Evolutionary conservation across 2,329 filamentous ascomycete genomes (phyloP), one percentile per base, ranked within the genome.

Genomic region (Bipolaris cookei): DNA sequence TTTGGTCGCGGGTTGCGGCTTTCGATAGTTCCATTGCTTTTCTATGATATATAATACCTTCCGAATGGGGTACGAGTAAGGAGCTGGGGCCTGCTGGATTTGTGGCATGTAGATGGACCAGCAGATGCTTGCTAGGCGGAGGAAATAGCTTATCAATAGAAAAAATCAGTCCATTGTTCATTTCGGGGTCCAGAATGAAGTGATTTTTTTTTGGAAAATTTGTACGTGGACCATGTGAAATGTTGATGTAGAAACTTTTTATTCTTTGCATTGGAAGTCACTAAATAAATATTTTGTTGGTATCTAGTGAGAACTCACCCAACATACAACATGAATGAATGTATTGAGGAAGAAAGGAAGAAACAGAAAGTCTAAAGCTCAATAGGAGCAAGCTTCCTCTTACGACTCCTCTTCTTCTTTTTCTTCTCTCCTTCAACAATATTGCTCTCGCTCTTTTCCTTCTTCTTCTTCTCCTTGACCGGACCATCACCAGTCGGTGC

Each of bases 401-500:
- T 69, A 23, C 64, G 54, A 47, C 62, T 69, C 52, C 68, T 61
- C 67, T 63, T 67, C 59, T 67, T 67, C 57, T 69, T 70, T 54
- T 62, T 68, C 53, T 66, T 65, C 16, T 64, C 66, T 6, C 66
- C 65, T 16, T 68, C 65, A 3, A 64, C 58, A 20, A 66, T 39
- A 44, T 65, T 64, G 1, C 45, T 25, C 25, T 44, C 58, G 3
- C 55, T 51, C 10, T 28, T 34, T 25, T 34, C n/a, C 30, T 41
- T 23, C 3, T 47, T 20, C 38, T 41, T 23, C 23, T 35, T 34
- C 47, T 34, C 47, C 37, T 37, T 41, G 6, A n/a, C 41, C 13
- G 25, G n/a, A 13, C 39, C 46, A 30, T 23, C 50, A 38, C 42
- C 48, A 4, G 39, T 49, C 4, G n/a, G 45, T 7, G 6, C 34